Base-by-base conservation (phyloP, 2,329 filamentous ascomycete genomes). In the Arthrobotrys sinensis region DNA sequence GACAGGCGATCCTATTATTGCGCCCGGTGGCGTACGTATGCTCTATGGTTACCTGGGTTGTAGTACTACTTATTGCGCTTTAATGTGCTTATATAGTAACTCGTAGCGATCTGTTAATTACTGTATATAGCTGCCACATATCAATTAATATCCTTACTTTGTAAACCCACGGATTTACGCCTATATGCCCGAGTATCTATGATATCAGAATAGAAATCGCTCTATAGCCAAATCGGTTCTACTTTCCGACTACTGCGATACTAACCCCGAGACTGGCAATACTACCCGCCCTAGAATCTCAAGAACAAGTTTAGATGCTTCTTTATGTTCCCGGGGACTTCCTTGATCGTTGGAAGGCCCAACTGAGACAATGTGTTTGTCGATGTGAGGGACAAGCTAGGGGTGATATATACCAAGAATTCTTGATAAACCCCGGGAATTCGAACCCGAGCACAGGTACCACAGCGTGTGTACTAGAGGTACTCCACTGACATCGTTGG, bases 21-120 rank as follows among this genome's bases (percentile, higher is more conserved):
- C 62, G 69, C 69, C 69, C 24, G 32, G 36, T 45, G 46, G 68
- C 57, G 16, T 72, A 72, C 68, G 68, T 72, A 72, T 65, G 60
- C 48, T 52, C 53, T 43, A 34, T 28, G 6, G 24, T 14, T 53
- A 32, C 7, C 24, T 12, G 11, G 50, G 4, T 52, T 34, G 36
- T 38, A 38, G 8, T 12, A 19, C n/a, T 12, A 4, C 24, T 36
- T 14, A 53, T 38, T 52, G 5, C n/a, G 45, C 7, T 57, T 21
- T 40, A 16, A 57, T 68, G 32, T 46, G 16, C 46, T 71, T 52
- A 48, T 36, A 45, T 62, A n/a, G n/a, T 2, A 38, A 28, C 24
- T 28, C 36, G 3, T 38, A 38, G 12, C 36, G 12, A 38, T 28
- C 24, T 28, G 24, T 4, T 28, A 28, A 2, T 4, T 28, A 28